Base-by-base conservation (phyloP, 148 eudicot species). In the Beta vulgaris region DNA sequence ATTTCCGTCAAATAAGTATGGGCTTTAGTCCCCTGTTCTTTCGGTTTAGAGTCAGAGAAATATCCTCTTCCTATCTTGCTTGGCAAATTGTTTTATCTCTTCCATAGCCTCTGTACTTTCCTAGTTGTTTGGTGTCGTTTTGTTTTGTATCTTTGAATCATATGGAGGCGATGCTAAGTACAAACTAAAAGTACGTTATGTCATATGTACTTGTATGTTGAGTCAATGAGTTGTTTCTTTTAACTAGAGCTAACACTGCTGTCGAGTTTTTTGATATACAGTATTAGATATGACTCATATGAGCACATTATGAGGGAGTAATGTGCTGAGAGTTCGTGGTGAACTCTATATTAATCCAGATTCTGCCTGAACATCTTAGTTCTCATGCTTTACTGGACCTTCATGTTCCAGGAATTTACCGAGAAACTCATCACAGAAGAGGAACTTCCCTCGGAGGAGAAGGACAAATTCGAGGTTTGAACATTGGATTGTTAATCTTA, bases 391-490 rank as follows among this genome's bases (percentile, higher is more conserved):
- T 49, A 16, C 12, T 53, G 61, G 43, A 13, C 13, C 49, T 36
- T 80, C 26, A 42, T 73, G 31, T 57, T 86, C 39, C 78, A 95
- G 98, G 98, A 95, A 75, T 95, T 88, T 77, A 86, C 92, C 29
- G 92, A 88, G 65, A 88, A 90, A 63, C 88, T 88, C 31, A 79
- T 95, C 44, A 85, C 81, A 78, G 97, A 79, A 26, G 98, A 92
- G 73, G 90, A 78, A 39, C 81, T 95, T 68, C 59, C 90, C 68
- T 87, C 88, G 67, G 99, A 92, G 75, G 86, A 90, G 55, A 95
- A 92, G 84, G 91, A 89, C 4, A 83, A 79, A 10, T 95, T 95
- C 76, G 83, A 83, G 99, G 98, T 91, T 68, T 79, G 73, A 44
- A 74, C 58, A 23, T 71, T 44, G 28, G 34, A 77, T 55, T 64